A percentile compares a stretch with the other conserved stretches of the same genome.
Conservation (phyloP, 169 alveolate species). For the Amoebophrya sp. region DNA sequence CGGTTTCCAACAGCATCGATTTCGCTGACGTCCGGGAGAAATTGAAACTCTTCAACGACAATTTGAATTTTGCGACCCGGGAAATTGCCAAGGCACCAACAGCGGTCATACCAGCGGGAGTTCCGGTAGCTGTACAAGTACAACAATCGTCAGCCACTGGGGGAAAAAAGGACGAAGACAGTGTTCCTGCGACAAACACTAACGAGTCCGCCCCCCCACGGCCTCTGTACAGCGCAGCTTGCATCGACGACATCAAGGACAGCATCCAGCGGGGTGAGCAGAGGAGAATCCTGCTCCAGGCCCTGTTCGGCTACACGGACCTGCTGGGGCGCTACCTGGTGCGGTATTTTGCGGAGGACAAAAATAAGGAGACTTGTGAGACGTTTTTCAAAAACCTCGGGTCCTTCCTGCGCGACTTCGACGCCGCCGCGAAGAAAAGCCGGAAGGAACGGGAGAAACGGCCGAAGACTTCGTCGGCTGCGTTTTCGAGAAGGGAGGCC, state of each 20-base stretch:
- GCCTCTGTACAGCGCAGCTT: no score
- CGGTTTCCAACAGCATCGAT: not conserved
- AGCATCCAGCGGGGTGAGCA: not conserved
- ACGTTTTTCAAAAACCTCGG: not conserved
- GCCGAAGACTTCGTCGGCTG: not conserved
- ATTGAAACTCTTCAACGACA: not conserved
- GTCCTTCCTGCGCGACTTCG: not conserved
- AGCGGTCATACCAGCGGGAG: no score
- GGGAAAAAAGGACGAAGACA: no score
- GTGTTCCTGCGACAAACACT: no score
- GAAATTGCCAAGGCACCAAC: not conserved
- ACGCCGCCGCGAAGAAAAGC: not conserved
- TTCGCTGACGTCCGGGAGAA: not conserved
- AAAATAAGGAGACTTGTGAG: not conserved
- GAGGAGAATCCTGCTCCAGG: not conserved
- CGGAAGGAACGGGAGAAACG: not conserved
- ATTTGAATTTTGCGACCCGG: not conserved
- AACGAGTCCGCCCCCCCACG: no score
- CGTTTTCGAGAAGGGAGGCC: not conserved
- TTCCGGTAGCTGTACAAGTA: no score
- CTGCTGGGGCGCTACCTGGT: not conserved
- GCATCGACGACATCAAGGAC: no score
- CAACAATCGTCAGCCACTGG: no score
- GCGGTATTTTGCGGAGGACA: slow-evolving; percentile 8
- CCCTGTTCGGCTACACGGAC: not conserved